These are phyloP conservation scores for Darksidea phi DNA, from an alignment of 495 filamentous ascomycete genomes.

Conservation along the genomic window DNA sequence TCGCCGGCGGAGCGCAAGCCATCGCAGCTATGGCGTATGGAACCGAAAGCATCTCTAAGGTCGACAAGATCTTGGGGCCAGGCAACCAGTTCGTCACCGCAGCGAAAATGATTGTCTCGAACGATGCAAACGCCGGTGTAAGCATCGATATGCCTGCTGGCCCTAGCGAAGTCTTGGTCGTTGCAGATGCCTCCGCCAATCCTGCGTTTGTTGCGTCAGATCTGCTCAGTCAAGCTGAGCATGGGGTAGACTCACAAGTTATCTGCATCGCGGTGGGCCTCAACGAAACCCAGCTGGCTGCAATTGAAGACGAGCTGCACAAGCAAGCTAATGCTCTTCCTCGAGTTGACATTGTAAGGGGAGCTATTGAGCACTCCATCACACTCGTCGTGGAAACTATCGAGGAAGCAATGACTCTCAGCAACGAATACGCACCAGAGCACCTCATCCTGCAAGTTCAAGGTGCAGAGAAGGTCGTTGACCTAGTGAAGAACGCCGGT, in stretches of 20 bases:
- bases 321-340: conserved; percentile 84
- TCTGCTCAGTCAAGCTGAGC: conserved; percentile 91
- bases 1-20: conserved; percentile 95
- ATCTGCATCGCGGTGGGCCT: conserved; percentile 86
- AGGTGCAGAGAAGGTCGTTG: conserved; percentile 67
- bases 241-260: conserved; percentile 93
- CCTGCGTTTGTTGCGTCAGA: conserved; percentile 95
- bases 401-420: conserved; percentile 79
- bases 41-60: conserved; percentile 82
- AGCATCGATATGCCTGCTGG: conserved; percentile 98
- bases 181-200: conserved; percentile 87
- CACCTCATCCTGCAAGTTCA: conserved; percentile 90
- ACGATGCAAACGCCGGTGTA: conserved; percentile 91
- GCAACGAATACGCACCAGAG: conserved; percentile 96
- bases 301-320: conserved; percentile 89
- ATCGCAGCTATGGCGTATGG: conserved; percentile 85
- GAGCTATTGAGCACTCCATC: conserved; percentile 87
- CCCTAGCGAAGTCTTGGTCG: conserved; percentile 91
- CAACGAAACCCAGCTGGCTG: conserved; percentile 63
- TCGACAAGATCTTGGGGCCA: conserved; percentile 97
- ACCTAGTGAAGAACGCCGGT: conserved; percentile 86
- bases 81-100: conserved; percentile 99
- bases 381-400: conserved; percentile 79
- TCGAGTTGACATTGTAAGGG: conserved; percentile 85
- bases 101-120: conserved; percentile 94